Evolutionary conservation across 805 yeast species (phyloP).

Genomic region (Danielozyma ontarioensis): DNA sequence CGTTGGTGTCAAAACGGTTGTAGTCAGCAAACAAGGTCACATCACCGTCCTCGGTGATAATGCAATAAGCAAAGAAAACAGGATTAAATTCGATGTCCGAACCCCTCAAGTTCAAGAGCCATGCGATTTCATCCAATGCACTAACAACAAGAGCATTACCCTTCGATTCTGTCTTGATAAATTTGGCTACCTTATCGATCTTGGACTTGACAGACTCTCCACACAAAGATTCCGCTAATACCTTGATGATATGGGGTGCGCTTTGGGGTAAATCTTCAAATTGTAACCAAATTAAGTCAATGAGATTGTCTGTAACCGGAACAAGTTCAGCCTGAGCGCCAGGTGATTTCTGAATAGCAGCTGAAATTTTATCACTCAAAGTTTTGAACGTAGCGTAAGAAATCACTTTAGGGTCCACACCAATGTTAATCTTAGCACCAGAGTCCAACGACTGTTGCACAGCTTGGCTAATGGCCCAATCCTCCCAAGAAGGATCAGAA

Average conservation of each 20-base stretch:
- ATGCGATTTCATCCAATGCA: constrained; percentile 50
- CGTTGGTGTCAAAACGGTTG: constrained; percentile 31
- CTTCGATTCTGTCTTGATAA: constrained; percentile 15
- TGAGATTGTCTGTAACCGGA: constrained; percentile 53
- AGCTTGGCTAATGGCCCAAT: constrained; percentile 52
- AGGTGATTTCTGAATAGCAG: constrained; percentile 13
- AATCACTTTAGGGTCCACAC: constrained; percentile 48
- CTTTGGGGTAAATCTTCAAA: constrained; percentile 58
- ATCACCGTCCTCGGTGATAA: constrained; percentile 22
- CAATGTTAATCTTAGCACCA: constrained; percentile 31
- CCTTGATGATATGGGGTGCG: constrained; percentile 46
- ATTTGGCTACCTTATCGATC: constrained; percentile 36
- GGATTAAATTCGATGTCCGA: constrained; percentile 53
- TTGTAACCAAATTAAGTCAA: constrained; percentile 69
- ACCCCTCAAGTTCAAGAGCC: constrained; percentile 50
- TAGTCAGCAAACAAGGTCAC: constrained; percentile 40
- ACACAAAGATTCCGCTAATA: constrained; percentile 48
- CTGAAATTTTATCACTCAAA: constrained; percentile 25
- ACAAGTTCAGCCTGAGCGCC: constrained; percentile 36
- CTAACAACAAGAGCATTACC: constrained; percentile 37
- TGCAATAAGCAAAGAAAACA: constrained; percentile 42
- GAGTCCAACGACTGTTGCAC: constrained; percentile 45
- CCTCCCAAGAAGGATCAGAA: constrained; percentile 50
- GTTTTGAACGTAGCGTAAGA: constrained; percentile 30
- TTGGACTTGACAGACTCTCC: constrained; percentile 66